phyloP scores from a whole-genome alignment of 495 filamentous ascomycete species.

The Bryoglossum gracile region DNA sequence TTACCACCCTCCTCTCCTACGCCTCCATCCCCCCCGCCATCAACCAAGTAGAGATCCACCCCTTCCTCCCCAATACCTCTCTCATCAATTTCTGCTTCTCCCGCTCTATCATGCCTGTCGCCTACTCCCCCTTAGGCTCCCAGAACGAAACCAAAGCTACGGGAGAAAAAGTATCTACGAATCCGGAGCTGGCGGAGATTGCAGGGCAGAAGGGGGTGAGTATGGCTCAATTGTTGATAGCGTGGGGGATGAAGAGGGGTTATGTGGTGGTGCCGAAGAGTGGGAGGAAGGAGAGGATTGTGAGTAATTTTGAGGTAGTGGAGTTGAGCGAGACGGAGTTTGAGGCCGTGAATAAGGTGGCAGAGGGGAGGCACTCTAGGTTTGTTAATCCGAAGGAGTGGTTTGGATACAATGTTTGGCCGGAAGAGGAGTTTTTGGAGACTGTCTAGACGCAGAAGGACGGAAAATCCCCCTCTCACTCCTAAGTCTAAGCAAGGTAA shows the following conservation, averaged over 20 bases:
- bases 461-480: no score
- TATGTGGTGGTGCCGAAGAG: conserved; percentile 40
- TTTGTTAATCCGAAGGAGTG: conserved; percentile 75
- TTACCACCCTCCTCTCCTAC: conserved; percentile 9
- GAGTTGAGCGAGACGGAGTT: conserved; percentile 22
- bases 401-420: conserved; percentile 20
- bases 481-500: no score
- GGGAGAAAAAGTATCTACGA: conserved; percentile 36
- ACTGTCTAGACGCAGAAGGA: no score
- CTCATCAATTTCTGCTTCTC: conserved; percentile 61
- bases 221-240: conserved; percentile 31
- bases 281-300: conserved; percentile 37
- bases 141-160: conserved; percentile 37
- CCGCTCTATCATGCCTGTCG: conserved; percentile 64
- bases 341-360: conserved; percentile 49
- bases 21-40: conserved; percentile 59
- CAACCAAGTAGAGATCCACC: conserved; percentile 54
- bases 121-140: conserved; percentile 55
- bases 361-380: conserved; percentile 52
- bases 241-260: conserved; percentile 40
- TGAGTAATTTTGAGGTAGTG: conserved; percentile 30
- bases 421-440: conserved; percentile 14
- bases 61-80: conserved; percentile 11
- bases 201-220: conserved; percentile 29
- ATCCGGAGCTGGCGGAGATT: conserved; percentile 35